These are phyloP conservation scores for Aurantiochytrium sp. DNA, from an alignment of 108 stramenopile species.

Conservation along the genomic window DNA sequence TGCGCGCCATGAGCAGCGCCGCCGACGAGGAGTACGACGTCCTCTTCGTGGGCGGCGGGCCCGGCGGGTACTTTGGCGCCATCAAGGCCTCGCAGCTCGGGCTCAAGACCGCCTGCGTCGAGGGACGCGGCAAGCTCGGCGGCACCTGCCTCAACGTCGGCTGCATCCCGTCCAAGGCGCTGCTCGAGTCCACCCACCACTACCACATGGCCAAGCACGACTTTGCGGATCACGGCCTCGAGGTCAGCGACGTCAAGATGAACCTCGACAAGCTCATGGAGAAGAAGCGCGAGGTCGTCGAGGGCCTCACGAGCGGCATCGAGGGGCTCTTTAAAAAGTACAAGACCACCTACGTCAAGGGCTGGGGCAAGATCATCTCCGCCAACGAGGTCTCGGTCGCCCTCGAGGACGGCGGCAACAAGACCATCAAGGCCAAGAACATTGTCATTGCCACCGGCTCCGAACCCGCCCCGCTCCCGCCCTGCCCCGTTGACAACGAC, in stretches of 20 bases:
- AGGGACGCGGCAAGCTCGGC: slow-evolving; percentile 90
- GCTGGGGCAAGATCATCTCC: slow-evolving; percentile 77
- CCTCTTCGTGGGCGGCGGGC: slow-evolving; percentile 82
- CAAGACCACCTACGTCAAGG: slow-evolving; percentile 94
- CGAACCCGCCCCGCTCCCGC: slow-evolving; percentile 92
- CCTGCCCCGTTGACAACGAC: slow-evolving; percentile 96
- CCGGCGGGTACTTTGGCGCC: slow-evolving; percentile 98
- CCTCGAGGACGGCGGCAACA: slow-evolving; percentile 75
- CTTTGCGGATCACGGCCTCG: slow-evolving; percentile 88
- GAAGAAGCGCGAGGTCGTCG: slow-evolving; percentile 82
- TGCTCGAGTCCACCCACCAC: slow-evolving; percentile 83
- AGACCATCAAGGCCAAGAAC: slow-evolving; percentile 81
- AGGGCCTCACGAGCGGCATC: slow-evolving; percentile 95
- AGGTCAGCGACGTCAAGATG: slow-evolving; percentile 65
- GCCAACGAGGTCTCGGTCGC: slow-evolving; percentile 77
- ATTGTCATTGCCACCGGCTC: slow-evolving; percentile 95
- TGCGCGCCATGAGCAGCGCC: not conserved
- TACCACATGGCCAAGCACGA: slow-evolving; percentile 90
- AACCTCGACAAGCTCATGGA: slow-evolving; percentile 86
- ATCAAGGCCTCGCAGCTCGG: slow-evolving; percentile 97
- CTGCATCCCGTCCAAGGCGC: slow-evolving; percentile 99
- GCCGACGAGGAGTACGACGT: slow-evolving; percentile 50
- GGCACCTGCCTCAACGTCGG: slow-evolving; percentile 95
- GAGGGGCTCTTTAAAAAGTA: slow-evolving; percentile 94
- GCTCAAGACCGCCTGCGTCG: slow-evolving; percentile 95